Conservation (phyloP, 805 yeast species). For the Blastobotrys muscicola region DNA sequence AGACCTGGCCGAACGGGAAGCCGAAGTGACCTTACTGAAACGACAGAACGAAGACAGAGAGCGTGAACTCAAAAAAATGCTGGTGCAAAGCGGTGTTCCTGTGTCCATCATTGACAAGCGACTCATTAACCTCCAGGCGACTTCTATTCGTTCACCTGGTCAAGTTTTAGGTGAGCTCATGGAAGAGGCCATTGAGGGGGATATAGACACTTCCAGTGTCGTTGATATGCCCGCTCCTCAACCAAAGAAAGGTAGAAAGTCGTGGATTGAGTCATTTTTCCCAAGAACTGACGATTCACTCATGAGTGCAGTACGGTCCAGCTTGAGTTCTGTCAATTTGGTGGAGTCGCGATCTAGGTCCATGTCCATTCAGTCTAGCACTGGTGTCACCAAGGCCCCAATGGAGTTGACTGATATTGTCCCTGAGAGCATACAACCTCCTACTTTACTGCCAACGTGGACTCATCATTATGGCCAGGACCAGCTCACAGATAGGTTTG, state of each 20-base stretch:
- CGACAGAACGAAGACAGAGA: slow-evolving; percentile 24
- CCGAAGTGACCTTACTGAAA: slow-evolving; percentile 34
- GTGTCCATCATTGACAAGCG: slow-evolving; percentile 22
- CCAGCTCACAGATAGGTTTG: slow-evolving; percentile 37
- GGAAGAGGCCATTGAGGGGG: slow-evolving; percentile 15
- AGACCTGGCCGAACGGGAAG: slow-evolving; percentile 40
- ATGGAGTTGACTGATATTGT: slow-evolving; percentile 35
- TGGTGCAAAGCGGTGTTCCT: slow-evolving; percentile 22
- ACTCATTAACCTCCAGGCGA: slow-evolving; percentile 14
- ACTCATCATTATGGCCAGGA: slow-evolving; percentile 17
- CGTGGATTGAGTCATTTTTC: too few relatives aligned
- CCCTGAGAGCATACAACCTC: slow-evolving; percentile 27
- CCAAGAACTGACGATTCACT: too few relatives aligned
- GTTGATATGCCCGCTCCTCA: too few relatives aligned
- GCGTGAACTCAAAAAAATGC: slow-evolving; percentile 21
- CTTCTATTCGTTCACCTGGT: slow-evolving; percentile 15
- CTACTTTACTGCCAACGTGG: slow-evolving; percentile 23
- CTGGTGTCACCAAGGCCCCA: slow-evolving; percentile 23
- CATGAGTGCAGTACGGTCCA: too few relatives aligned
- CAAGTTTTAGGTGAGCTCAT: slow-evolving; percentile 16
- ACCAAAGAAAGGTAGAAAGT: too few relatives aligned
- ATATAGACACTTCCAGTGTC: neutral
- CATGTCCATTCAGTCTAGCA: too few relatives aligned
- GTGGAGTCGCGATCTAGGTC: too few relatives aligned
- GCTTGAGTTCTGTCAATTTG: too few relatives aligned